Conservation (phyloP, 2,329 filamentous ascomycete genomes). For the Penicillium sp. region DNA sequence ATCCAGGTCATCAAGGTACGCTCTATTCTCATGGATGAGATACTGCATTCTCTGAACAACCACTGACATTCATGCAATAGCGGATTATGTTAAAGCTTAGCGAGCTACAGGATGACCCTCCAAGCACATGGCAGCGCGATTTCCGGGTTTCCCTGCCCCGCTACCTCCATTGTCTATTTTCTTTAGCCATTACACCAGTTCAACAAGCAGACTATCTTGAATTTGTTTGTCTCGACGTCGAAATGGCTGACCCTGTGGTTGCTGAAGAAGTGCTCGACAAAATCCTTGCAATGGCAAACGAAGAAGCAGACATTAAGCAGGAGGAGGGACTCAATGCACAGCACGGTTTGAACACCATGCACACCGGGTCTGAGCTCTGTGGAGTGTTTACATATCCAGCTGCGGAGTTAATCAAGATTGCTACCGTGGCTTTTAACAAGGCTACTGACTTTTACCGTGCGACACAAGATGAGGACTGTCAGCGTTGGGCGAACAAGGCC, state of each 20-base stretch:
- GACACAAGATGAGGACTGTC: conserved; percentile 32
- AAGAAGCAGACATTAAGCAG: neutral
- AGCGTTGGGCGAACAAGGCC: conserved; percentile 38
- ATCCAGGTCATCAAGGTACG: neutral
- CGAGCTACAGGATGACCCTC: neutral
- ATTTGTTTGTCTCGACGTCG: neutral
- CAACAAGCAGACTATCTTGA: neutral
- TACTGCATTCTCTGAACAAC: neutral
- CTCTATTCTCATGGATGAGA: neutral
- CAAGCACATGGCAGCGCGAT: neutral
- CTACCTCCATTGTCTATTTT: conserved; percentile 5
- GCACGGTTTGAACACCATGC: neutral
- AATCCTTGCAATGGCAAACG: conserved; percentile 26
- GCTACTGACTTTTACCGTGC: conserved; percentile 53
- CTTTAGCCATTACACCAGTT: neutral
- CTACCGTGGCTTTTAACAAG: conserved; percentile 54
- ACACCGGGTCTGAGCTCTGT: neutral
- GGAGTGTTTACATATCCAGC: conserved; percentile 43
- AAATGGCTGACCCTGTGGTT: conserved; percentile 18
- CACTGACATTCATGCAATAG: neutral
- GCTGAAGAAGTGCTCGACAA: conserved; percentile 38
- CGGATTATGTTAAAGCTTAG: neutral
- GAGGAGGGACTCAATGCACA: neutral
- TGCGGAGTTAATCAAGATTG: conserved; percentile 58
- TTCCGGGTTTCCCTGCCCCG: neutral